A percentile compares a stretch with the other conserved stretches of the same genome.
phyloP scores from a whole-genome alignment of 2,329 filamentous ascomycete species.

The Periconia sp. region DNA sequence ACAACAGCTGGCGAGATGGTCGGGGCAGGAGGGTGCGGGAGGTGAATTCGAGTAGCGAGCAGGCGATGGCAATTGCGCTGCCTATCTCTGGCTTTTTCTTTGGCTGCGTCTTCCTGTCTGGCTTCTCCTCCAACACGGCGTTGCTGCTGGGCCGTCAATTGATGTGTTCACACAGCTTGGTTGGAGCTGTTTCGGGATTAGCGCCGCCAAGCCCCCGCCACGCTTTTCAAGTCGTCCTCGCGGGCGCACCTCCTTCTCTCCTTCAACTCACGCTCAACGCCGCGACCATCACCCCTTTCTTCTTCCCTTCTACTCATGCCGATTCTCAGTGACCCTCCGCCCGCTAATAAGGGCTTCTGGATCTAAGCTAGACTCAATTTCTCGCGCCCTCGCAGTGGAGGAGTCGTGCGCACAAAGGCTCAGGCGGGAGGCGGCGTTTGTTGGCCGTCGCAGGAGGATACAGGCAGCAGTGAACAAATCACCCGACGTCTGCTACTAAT shows the following conservation, averaged over 20 bases:
- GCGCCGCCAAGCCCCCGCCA: constrained; percentile 24
- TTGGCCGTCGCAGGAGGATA: constrained; percentile 30
- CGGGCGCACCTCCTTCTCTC: constrained; percentile 20
- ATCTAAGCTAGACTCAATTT: constrained; percentile 42
- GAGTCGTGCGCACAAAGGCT: constrained; percentile 32
- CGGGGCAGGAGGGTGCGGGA: neutral
- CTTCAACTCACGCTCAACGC: constrained; percentile 5
- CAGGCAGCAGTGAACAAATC: constrained; percentile 36
- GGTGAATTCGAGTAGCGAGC: neutral
- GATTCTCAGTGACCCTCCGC: constrained; percentile 45
- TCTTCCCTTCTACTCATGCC: constrained; percentile 42
- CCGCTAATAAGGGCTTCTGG: constrained; percentile 49
- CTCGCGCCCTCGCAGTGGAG: constrained; percentile 36
- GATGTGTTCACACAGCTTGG: too few relatives aligned
- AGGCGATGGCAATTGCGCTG: neutral
- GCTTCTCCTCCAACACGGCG: too few relatives aligned
- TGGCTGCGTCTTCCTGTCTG: neutral
- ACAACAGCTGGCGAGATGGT: neutral
- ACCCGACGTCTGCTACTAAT: constrained; percentile 43
- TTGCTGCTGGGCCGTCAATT: too few relatives aligned
- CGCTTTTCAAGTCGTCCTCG: constrained; percentile 21
- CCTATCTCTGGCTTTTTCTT: constrained; percentile 1
- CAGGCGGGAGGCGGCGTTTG: constrained; percentile 39
- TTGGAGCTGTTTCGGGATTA: constrained; percentile 18
- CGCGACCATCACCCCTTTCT: constrained; percentile 21